Evolutionary conservation across 2,329 filamentous ascomycete genomes (phyloP).

Genomic region (Mycocentrospora acerina): DNA sequence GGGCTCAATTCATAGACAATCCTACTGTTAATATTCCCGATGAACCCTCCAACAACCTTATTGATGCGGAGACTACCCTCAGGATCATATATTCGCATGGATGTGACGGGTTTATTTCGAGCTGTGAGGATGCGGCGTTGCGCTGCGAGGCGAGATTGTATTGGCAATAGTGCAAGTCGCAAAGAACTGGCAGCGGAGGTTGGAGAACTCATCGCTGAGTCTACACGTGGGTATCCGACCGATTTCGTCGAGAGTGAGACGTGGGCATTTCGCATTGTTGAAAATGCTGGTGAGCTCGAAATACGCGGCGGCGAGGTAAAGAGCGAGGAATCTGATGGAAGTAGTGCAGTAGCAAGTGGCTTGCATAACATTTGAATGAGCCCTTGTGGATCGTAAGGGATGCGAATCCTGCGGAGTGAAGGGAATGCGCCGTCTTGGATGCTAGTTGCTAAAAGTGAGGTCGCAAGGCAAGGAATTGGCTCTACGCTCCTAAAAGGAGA

Average conservation of each 20-base stretch:
- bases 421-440: slow-evolving; percentile 67
- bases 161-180: slow-evolving; percentile 32
- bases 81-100: slow-evolving; percentile 56
- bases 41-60: slow-evolving; percentile 60
- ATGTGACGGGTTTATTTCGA: slow-evolving; percentile 55
- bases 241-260: background rate
- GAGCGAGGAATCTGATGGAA: slow-evolving; percentile 40
- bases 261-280: slow-evolving; percentile 1
- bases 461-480: slow-evolving; percentile 56
- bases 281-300: background rate
- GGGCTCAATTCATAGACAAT: slow-evolving; percentile 64
- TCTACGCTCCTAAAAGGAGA: slow-evolving; percentile 26
- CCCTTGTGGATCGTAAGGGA: slow-evolving; percentile 70
- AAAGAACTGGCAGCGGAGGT: slow-evolving; percentile 6
- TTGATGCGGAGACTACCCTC: slow-evolving; percentile 54
- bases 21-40: slow-evolving; percentile 60
- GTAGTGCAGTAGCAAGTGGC: slow-evolving; percentile 58
- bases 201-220: slow-evolving; percentile 21
- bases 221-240: slow-evolving; percentile 15
- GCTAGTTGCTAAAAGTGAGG: slow-evolving; percentile 64
- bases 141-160: slow-evolving; percentile 65
- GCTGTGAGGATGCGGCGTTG: slow-evolving; percentile 66
- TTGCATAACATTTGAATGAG: slow-evolving; percentile 68
- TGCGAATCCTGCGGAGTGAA: slow-evolving; percentile 58
- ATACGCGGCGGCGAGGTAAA: slow-evolving; percentile 11